Conservation (phyloP, 2,329 filamentous ascomycete species). For the Cladophialophora yegresii region DNA sequence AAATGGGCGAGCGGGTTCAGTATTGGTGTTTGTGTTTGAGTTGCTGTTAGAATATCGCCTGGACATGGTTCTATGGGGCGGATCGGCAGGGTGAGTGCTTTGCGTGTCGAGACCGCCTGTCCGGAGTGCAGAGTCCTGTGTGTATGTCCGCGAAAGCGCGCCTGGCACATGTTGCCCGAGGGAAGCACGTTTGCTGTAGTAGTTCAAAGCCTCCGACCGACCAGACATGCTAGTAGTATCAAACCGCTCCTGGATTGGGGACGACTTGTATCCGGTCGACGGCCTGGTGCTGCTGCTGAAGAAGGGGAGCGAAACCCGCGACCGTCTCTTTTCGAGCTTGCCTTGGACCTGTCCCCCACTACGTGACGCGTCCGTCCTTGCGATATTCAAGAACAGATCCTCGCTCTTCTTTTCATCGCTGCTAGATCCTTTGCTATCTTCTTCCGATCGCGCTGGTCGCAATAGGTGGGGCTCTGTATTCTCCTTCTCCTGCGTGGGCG, state of each 20-base stretch:
- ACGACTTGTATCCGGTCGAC: slow-evolving; percentile 30
- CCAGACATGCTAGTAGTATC: slow-evolving; percentile 28
- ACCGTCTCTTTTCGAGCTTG: slow-evolving; percentile 29
- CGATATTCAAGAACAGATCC: slow-evolving; percentile 52
- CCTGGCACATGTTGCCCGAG: slow-evolving; percentile 33
- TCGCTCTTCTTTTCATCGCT: slow-evolving; percentile 48
- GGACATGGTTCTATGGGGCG: slow-evolving; percentile 20
- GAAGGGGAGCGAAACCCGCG: slow-evolving; percentile 36
- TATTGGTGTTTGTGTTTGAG: slow-evolving; percentile 29
- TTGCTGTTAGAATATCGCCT: slow-evolving; percentile 34
- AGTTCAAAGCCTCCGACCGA: slow-evolving; percentile 27
- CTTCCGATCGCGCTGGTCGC: slow-evolving; percentile 25
- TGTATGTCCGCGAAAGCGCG: slow-evolving; percentile 24
- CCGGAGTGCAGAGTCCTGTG: slow-evolving; percentile 20
- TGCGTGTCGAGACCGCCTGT: slow-evolving; percentile 17
- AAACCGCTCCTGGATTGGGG: slow-evolving; percentile 27
- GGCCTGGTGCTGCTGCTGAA: slow-evolving; percentile 30
- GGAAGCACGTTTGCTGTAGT: slow-evolving; percentile 33
- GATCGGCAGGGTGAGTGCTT: slow-evolving; percentile 18
- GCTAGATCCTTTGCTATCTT: slow-evolving; percentile 40
- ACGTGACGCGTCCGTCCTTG: slow-evolving; percentile 43
- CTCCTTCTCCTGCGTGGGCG: slow-evolving; percentile 38
- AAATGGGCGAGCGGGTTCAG: slow-evolving; percentile 20
- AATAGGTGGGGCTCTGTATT: slow-evolving; percentile 34
- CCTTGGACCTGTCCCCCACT: slow-evolving; percentile 7